Percentiles rank a stretch among this genome's conserved stretches.
Evolutionary conservation across 1,284 basidiomycete genomes (phyloP).

Genomic region (Uromyces viciae-fabae): DNA sequence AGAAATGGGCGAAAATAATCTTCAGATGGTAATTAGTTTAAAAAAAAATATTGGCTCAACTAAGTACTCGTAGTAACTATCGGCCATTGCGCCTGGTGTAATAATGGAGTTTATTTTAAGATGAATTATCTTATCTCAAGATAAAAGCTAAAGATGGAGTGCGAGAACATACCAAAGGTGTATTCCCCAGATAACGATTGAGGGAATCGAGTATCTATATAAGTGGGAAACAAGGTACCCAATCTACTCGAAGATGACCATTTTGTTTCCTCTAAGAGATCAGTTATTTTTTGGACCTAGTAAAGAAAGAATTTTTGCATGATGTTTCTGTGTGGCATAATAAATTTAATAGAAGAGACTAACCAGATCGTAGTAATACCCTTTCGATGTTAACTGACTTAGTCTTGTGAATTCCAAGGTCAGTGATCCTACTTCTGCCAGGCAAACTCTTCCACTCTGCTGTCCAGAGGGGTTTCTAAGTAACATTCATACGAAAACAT

Average conservation of each 20-base stretch:
- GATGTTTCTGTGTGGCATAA: neutral
- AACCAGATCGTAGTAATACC: conserved; percentile 59
- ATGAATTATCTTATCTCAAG: neutral
- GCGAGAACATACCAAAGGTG: conserved; percentile 57
- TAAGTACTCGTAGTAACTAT: conserved; percentile 61
- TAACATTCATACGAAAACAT: neutral
- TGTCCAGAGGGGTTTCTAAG: conserved; percentile 1
- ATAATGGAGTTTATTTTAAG: neutral
- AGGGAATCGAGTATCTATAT: conserved; percentile 55
- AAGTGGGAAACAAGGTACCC: conserved; percentile 54
- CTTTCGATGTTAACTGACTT: conserved; percentile 59
- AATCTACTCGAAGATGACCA: conserved; percentile 46
- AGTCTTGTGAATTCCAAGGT: conserved; percentile 61
- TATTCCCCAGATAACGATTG: conserved; percentile 49
- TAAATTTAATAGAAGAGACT: neutral
- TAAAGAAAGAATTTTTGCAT: neutral
- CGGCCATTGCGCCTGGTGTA: conserved; percentile 47
- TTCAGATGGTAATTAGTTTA: neutral
- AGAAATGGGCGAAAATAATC: neutral
- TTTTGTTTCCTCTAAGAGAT: conserved; percentile 56
- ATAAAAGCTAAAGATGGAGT: neutral
- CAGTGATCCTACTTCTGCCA: conserved; percentile 59
- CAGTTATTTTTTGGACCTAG: conserved; percentile 58
- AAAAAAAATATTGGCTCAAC: conserved; percentile 23
- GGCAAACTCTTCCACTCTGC: conserved; percentile 48